These are phyloP conservation scores for Nasturtium officinale DNA, from an alignment of 345 rosid genomes.

Conservation along the genomic window DNA sequence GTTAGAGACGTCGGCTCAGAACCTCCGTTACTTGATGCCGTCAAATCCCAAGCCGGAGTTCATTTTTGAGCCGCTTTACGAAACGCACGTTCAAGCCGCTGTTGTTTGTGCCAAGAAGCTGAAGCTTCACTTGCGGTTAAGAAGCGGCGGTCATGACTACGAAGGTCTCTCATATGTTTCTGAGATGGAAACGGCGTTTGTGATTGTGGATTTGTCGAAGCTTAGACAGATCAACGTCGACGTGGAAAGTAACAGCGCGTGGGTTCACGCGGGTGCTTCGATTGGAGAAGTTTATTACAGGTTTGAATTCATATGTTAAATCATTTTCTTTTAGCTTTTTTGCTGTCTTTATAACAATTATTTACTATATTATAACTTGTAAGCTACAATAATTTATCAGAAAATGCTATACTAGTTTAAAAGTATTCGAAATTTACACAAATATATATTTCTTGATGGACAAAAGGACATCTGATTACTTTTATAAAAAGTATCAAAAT, in stretches of 20 bases:
- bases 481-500: neutral
- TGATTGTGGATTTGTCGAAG: slow-evolving; percentile 57
- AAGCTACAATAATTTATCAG: neutral
- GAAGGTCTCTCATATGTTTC: slow-evolving; percentile 74
- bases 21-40: slow-evolving; percentile 54
- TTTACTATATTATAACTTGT: neutral
- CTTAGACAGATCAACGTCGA: slow-evolving; percentile 61
- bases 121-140: slow-evolving; percentile 55
- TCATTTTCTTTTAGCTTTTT: too few relatives aligned
- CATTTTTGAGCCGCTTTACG: slow-evolving; percentile 58
- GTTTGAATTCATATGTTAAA: too few relatives aligned
- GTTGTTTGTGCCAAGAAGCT: slow-evolving; percentile 61
- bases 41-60: slow-evolving; percentile 62
- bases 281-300: slow-evolving; percentile 59
- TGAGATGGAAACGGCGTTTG: slow-evolving; percentile 55
- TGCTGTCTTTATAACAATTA: neutral
- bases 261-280: slow-evolving; percentile 79
- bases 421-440: neutral
- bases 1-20: slow-evolving; percentile 57
- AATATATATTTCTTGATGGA: neutral
- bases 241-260: slow-evolving; percentile 53
- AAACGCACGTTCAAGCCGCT: slow-evolving; percentile 68
- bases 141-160: slow-evolving; percentile 80
- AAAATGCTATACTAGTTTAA: neutral
- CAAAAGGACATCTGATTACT: neutral